These are phyloP conservation scores for Myriosclerotinia scirpicola DNA, from an alignment of 2,329 filamentous ascomycete genomes.

Conservation along the genomic window DNA sequence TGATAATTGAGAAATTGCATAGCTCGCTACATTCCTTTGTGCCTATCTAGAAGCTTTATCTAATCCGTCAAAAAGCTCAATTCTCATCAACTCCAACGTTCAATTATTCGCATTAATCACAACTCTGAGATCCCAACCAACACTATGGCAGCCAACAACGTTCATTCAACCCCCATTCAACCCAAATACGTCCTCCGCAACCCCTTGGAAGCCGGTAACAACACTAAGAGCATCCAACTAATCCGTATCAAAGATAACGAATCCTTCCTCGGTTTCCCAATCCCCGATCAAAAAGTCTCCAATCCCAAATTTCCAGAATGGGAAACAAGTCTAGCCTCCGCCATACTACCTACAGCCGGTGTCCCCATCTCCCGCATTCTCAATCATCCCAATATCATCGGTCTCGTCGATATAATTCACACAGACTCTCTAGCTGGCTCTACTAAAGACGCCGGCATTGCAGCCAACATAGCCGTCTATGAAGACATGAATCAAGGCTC, in stretches of 20 bases:
- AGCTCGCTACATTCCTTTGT: conserved; percentile 20
- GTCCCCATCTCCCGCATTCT: conserved; percentile 35
- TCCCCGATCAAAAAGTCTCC: conserved; percentile 27
- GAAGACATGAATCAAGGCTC: conserved; percentile 55
- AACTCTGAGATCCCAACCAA: background rate
- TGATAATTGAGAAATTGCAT: background rate
- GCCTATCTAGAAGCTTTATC: background rate
- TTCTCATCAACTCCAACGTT: background rate
- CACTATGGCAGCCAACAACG: conserved; percentile 14
- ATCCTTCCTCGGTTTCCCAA: conserved; percentile 31
- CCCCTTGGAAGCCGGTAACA: conserved; percentile 24
- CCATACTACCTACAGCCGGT: conserved; percentile 32
- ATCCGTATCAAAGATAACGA: conserved; percentile 33
- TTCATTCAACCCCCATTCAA: conserved; percentile 19
- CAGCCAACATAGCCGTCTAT: conserved; percentile 46
- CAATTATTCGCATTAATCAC: background rate
- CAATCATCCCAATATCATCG: conserved; percentile 39
- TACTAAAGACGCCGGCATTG: conserved; percentile 20
- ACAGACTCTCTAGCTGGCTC: conserved; percentile 25
- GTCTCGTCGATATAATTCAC: conserved; percentile 37
- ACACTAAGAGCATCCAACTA: conserved; percentile 32
- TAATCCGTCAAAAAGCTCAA: background rate
- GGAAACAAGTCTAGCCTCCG: conserved; percentile 29
- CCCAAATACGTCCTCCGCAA: conserved; percentile 31
- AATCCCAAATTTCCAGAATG: conserved; percentile 22